Evolutionary conservation across 208 protist species (phyloP).

Genomic region (Acanthamoeba healyi): DNA sequence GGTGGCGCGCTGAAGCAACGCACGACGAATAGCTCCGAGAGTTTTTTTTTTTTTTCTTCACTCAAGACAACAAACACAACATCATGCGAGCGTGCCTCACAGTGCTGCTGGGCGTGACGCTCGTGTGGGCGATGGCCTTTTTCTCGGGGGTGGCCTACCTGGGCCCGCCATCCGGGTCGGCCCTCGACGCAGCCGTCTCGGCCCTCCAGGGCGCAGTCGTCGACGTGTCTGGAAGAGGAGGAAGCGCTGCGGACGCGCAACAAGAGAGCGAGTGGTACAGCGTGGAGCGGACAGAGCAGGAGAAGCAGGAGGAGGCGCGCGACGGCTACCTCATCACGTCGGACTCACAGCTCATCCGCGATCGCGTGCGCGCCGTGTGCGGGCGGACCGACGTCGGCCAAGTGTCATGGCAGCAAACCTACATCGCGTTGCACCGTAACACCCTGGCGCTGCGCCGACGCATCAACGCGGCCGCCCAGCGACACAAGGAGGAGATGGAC

Average conservation of each 20-base stretch:
- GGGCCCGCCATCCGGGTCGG: no score
- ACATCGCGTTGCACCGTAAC: background rate
- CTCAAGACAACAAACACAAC: no score
- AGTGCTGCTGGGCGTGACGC: background rate
- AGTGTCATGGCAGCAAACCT: background rate
- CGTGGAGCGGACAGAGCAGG: background rate
- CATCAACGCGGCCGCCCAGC: background rate
- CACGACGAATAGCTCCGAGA: no score
- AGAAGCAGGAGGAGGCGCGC: background rate
- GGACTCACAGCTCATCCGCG: background rate
- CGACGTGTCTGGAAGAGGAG: no score
- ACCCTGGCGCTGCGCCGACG: background rate
- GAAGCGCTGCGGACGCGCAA: no score
- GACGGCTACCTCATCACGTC: conserved; percentile 29
- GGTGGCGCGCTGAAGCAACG: no score
- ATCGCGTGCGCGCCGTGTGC: background rate
- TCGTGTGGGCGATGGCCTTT: background rate
- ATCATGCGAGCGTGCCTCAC: background rate
- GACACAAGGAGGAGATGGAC: background rate
- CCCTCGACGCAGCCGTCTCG: no score
- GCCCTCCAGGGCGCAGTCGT: no score
- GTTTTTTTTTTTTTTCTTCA: no score
- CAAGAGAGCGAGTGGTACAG: background rate
- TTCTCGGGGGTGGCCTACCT: background rate
- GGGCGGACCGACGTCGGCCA: background rate